Evolutionary conservation across 495 filamentous ascomycete genomes (phyloP).

Genomic region (Aspergillus avenaceus): DNA sequence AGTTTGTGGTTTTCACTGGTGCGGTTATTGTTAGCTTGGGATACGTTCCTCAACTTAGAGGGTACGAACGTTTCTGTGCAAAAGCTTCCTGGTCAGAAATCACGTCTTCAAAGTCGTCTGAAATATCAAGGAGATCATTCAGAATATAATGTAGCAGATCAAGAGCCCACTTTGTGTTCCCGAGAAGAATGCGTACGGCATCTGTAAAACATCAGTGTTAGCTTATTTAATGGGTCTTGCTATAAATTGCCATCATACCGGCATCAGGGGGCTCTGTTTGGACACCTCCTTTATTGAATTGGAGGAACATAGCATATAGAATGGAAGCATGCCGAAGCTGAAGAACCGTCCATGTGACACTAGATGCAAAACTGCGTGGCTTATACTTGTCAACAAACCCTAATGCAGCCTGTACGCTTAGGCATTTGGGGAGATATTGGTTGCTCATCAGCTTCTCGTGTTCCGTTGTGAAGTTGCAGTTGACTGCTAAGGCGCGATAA

Average conservation of each 20-base stretch:
- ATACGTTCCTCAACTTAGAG: neutral
- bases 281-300: conserved; percentile 35
- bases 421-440: conserved; percentile 59
- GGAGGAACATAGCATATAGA: conserved; percentile 59
- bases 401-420: conserved; percentile 66
- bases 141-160: conserved; percentile 66
- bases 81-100: conserved; percentile 38
- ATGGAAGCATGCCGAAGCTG: conserved; percentile 68
- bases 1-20: conserved; percentile 45
- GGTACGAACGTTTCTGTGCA: conserved; percentile 38
- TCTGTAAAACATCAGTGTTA: conserved; percentile 29
- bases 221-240: conserved; percentile 11
- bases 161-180: conserved; percentile 58
- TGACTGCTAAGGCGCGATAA: conserved; percentile 60
- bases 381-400: conserved; percentile 59
- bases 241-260: conserved; percentile 35
- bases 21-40: conserved; percentile 14
- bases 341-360: conserved; percentile 69
- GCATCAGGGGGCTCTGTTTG: conserved; percentile 60
- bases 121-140: conserved; percentile 61
- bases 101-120: conserved; percentile 48
- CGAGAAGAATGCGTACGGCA: conserved; percentile 37
- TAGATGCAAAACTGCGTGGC: conserved; percentile 57
- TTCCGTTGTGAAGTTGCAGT: conserved; percentile 67
- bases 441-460: conserved; percentile 69